Base-by-base conservation (phyloP, 371 early-diverging fungal genomes). In the Dichotomocladium elegans region DNA sequence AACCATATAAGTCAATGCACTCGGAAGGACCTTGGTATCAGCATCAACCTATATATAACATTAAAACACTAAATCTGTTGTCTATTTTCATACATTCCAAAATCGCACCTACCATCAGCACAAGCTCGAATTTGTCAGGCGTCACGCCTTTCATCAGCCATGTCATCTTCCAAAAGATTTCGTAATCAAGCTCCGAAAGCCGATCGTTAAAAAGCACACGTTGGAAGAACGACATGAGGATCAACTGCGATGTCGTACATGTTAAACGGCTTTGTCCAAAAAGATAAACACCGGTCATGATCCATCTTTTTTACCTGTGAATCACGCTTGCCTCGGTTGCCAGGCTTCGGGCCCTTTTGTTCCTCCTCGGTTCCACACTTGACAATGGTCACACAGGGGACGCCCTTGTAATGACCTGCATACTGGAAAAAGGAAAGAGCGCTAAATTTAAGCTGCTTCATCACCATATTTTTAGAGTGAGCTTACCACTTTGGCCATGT, bases 251-350 rank as follows among this genome's bases (percentile, higher is more conserved):
- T n/a, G n/a, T n/a, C n/a, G n/a, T n/a, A n/a, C n/a, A n/a, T n/a
- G n/a, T n/a, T n/a, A n/a, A n/a, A n/a, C n/a, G n/a, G n/a, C n/a
- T n/a, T n/a, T n/a, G n/a, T n/a, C n/a, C n/a, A n/a, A n/a, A n/a
- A n/a, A n/a, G n/a, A n/a, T n/a, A n/a, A n/a, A n/a, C n/a, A n/a
- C n/a, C n/a, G n/a, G n/a, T n/a, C n/a, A n/a, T n/a, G n/a, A 90
- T 93, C 64, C 94, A 87, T n/a, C n/a, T n/a, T n/a, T n/a, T n/a
- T n/a, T n/a, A 37, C 37, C 74, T 99, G 99, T 30, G 95, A 94
- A 64, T 99, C 99, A 51, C 99, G 88, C 72, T 99, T 99, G 55
- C 99, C 99, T 54, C 99, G 83, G 65, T 99, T 98, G 12, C 95
- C 95, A 4, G 94, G 88, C 57, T 91, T 91, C n/a, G 84, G 63